phyloP scores from a whole-genome alignment of 2,329 filamentous ascomycete species.

The Phialocephala subalpina region DNA sequence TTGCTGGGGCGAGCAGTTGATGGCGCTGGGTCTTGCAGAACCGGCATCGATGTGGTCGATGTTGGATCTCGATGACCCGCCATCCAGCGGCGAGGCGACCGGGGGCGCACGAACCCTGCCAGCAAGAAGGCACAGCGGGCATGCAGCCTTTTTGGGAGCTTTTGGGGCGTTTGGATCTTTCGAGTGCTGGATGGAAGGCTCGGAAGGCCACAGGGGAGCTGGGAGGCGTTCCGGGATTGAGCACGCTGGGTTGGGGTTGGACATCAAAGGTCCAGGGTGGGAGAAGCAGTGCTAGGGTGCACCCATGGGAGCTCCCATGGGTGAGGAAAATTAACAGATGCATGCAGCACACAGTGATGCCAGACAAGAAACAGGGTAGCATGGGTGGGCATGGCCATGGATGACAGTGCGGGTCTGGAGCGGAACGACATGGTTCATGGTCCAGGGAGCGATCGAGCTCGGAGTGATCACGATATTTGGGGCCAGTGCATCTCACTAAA shows the following conservation, averaged over 20 bases:
- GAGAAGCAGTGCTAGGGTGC: background rate
- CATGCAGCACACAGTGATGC: constrained; percentile 11
- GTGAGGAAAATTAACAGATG: background rate
- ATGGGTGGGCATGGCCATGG: background rate
- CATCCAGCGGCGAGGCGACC: constrained; percentile 7
- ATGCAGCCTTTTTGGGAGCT: background rate
- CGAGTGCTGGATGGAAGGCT: background rate
- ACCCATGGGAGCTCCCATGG: background rate
- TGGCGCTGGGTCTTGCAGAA: constrained; percentile 12
- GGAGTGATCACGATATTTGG: constrained; percentile 1
- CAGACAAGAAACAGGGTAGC: background rate
- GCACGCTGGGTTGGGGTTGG: background rate
- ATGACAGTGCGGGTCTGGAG: constrained; percentile 8
- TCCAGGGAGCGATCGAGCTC: constrained; percentile 7
- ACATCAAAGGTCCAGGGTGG: background rate
- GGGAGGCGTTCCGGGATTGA: background rate
- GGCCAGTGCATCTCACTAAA: constrained; percentile 8
- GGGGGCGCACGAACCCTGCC: constrained; percentile 3
- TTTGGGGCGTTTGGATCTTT: background rate
- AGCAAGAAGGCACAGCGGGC: background rate
- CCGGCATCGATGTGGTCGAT: constrained; percentile 10
- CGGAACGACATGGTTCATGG: background rate
- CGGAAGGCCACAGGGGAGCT: background rate
- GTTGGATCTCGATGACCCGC: constrained; percentile 15
- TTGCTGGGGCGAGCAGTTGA: background rate